Percentiles rank a stretch among this genome's conserved stretches.
phyloP scores from a whole-genome alignment of 176 grass and related monocot genomes.

The Zoysia pacifica region DNA sequence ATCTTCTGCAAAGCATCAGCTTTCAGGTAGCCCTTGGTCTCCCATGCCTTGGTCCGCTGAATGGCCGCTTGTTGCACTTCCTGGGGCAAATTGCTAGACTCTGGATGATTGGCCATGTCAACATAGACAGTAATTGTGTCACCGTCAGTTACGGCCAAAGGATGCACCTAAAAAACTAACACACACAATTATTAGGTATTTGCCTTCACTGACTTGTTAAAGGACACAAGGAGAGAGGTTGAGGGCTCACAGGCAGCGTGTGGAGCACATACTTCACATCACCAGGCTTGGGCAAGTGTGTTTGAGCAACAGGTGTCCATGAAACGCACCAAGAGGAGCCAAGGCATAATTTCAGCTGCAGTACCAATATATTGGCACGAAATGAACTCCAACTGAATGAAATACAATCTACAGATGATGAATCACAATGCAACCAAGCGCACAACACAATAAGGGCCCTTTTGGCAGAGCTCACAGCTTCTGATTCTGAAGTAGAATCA shows the following conservation, averaged over 20 bases:
- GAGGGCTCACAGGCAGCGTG: conserved; percentile 76
- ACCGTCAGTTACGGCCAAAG: conserved; percentile 60
- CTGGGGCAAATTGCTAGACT: conserved; percentile 45
- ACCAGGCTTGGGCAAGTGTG: conserved; percentile 18
- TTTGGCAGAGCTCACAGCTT: no score
- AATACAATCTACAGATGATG: neutral
- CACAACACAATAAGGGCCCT: neutral
- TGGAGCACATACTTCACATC: conserved; percentile 72
- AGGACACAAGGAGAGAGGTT: conserved; percentile 1
- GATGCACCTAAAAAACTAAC: conserved; percentile 61
- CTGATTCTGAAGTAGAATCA: no score
- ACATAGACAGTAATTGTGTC: conserved; percentile 84
- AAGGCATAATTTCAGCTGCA: conserved; percentile 18
- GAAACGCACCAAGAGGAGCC: conserved; percentile 19
- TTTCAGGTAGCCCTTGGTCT: conserved; percentile 47
- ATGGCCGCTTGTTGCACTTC: conserved; percentile 35
- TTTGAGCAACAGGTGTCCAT: conserved; percentile 8
- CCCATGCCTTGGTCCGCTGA: conserved; percentile 31
- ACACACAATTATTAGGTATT: neutral
- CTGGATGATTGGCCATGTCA: conserved; percentile 36
- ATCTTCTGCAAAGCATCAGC: conserved; percentile 67
- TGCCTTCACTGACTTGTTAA: neutral
- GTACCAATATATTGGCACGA: neutral
- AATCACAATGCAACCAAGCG: conserved; percentile 10
- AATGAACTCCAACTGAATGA: neutral